Percentiles rank a stretch among this genome's conserved stretches.
Evolutionary conservation across 768 basidiomycete genomes (phyloP).

Genomic region (Agaricus blazei): DNA sequence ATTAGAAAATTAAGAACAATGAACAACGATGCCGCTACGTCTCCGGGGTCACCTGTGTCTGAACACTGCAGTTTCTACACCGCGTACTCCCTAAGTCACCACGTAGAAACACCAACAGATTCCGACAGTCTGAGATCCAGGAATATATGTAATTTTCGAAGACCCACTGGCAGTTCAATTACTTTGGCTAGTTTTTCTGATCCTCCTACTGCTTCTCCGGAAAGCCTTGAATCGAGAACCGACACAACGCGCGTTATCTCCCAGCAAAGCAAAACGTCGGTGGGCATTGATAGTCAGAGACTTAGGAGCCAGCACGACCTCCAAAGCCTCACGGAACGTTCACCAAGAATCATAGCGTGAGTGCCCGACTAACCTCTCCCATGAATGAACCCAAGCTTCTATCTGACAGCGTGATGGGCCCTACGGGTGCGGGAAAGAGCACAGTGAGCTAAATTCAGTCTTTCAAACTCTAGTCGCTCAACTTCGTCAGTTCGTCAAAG

Average conservation of each 20-base stretch:
- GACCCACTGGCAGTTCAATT: too few relatives aligned
- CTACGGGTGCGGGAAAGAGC: constrained; percentile 20
- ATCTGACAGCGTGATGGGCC: constrained; percentile 18
- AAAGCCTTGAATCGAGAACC: not conserved
- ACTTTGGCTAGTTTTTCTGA: too few relatives aligned
- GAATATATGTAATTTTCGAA: too few relatives aligned
- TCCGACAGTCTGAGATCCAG: too few relatives aligned
- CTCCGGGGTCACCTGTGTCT: not conserved
- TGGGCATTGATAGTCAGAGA: not conserved
- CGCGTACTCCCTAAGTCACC: not conserved
- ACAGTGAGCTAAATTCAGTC: constrained; percentile 3
- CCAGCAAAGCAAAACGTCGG: not conserved
- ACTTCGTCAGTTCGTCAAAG: constrained; percentile 7
- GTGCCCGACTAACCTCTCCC: not conserved
- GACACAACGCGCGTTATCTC: not conserved
- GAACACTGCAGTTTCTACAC: not conserved
- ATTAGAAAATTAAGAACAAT: too few relatives aligned
- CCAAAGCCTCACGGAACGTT: not conserved
- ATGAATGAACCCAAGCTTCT: not conserved
- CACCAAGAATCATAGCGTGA: constrained; percentile 8
- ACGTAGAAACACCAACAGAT: too few relatives aligned
- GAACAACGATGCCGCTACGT: not conserved
- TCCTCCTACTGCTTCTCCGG: not conserved
- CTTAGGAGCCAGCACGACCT: not conserved
- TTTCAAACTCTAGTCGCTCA: not conserved